Conservation (phyloP, 73 alveolate genomes). For the Uronychia setigera region DNA sequence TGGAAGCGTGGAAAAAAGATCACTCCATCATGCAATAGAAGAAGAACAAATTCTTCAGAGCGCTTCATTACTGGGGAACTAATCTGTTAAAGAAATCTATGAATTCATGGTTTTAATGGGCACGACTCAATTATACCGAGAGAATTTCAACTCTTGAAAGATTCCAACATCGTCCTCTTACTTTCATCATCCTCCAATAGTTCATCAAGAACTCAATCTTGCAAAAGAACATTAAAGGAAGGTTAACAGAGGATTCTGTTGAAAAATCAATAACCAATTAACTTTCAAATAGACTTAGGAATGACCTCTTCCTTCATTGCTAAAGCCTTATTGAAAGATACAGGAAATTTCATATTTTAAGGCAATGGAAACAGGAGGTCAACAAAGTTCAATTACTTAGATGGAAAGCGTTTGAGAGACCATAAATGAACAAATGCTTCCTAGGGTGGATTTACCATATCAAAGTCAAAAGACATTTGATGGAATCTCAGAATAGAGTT, state of each 20-base stretch:
- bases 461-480: background rate
- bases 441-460: background rate
- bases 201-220: background rate
- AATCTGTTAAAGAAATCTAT: background rate
- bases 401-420: background rate
- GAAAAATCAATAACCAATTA: background rate
- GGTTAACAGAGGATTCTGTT: background rate
- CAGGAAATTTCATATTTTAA: background rate
- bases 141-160: background rate
- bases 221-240: background rate
- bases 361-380: background rate
- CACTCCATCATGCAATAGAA: background rate
- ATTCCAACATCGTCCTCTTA: background rate
- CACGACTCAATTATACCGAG: background rate
- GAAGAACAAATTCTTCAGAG: background rate
- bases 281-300: background rate
- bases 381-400: background rate
- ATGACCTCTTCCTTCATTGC: background rate
- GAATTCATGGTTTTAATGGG: background rate
- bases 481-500: background rate
- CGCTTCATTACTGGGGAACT: background rate
- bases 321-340: background rate
- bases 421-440: background rate
- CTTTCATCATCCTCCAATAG: background rate
- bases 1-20: background rate